Evolutionary conservation across 495 filamentous ascomycete species (phyloP).

Genomic region (Aspergillus heteromorphus): DNA sequence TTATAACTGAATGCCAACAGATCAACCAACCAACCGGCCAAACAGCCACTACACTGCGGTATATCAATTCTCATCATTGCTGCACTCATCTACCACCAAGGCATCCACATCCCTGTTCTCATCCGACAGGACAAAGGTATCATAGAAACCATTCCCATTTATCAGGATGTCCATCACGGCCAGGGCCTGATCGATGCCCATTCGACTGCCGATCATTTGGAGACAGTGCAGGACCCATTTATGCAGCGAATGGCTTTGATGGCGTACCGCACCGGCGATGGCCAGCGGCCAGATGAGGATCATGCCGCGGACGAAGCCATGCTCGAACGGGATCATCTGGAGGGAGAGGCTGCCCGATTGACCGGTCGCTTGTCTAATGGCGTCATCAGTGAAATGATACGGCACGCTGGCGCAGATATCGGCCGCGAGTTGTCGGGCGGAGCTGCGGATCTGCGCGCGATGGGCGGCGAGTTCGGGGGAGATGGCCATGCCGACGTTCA

Average conservation of each 20-base stretch:
- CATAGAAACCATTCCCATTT: background rate
- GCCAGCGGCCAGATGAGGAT: constrained; percentile 48
- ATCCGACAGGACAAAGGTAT: background rate
- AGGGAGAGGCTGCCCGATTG: background rate
- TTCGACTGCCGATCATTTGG: constrained; percentile 35
- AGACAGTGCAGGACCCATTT: constrained; percentile 42
- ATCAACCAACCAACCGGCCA: no score
- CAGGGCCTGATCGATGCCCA: constrained; percentile 46
- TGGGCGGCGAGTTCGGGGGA: constrained; percentile 31
- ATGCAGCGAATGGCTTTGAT: constrained; percentile 26
- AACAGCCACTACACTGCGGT: no score
- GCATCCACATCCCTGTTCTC: background rate
- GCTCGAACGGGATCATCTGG: constrained; percentile 10
- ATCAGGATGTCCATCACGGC: constrained; percentile 35
- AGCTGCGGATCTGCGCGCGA: constrained; percentile 28
- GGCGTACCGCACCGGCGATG: constrained; percentile 34
- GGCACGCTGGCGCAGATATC: constrained; percentile 46
- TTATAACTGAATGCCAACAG: no score
- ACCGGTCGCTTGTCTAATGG: constrained; percentile 1
- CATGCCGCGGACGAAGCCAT: constrained; percentile 35
- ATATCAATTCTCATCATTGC: no score
- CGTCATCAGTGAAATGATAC: constrained; percentile 29
- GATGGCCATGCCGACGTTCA: constrained; percentile 9
- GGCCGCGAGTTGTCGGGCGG: constrained; percentile 30
- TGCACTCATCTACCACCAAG: no score